Conservation (phyloP, 495 filamentous ascomycete genomes). For the Hypoxylon lenormandii region DNA sequence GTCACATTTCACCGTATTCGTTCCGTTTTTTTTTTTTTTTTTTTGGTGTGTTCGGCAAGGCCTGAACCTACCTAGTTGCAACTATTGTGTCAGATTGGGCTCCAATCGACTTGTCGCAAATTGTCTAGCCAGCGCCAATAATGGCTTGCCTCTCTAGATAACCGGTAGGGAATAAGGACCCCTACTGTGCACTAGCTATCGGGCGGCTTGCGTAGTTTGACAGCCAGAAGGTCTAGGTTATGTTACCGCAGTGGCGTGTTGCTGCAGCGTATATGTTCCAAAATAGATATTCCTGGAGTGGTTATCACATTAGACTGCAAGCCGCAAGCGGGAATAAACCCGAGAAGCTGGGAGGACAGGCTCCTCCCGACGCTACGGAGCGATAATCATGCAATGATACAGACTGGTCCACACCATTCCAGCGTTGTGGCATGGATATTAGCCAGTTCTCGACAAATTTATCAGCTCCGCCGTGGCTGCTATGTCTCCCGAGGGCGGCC, state of each 20-base stretch:
- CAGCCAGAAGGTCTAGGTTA: slow-evolving; percentile 27
- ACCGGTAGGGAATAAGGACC: slow-evolving; percentile 22
- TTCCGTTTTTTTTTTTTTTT: slow-evolving; percentile 37
- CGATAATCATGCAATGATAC: slow-evolving; percentile 36
- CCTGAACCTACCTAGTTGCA: slow-evolving; percentile 6
- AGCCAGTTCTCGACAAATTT: slow-evolving; percentile 19
- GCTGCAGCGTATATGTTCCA: slow-evolving; percentile 16
- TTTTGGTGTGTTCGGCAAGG: slow-evolving; percentile 10
- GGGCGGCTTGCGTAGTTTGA: slow-evolving; percentile 8
- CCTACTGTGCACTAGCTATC: slow-evolving; percentile 26
- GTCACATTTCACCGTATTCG: slow-evolving; percentile 54
- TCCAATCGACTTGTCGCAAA: slow-evolving; percentile 24
- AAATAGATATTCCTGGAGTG: slow-evolving; percentile 25
- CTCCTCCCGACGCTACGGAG: slow-evolving; percentile 46
- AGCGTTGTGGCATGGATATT: slow-evolving; percentile 31
- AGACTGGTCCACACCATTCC: slow-evolving; percentile 29
- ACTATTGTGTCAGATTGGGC: slow-evolving; percentile 34
- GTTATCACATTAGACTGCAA: slow-evolving; percentile 30
- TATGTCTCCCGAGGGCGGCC: slow-evolving; percentile 29
- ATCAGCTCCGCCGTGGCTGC: slow-evolving; percentile 28
- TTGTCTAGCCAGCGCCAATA: slow-evolving; percentile 17
- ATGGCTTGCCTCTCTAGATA: slow-evolving; percentile 18
- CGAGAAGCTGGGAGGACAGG: slow-evolving; percentile 33
- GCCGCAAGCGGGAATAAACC: slow-evolving; percentile 40
- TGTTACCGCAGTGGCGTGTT: slow-evolving; percentile 14